Percentiles rank a stretch among this genome's conserved stretches.
These are phyloP conservation scores for Metarhizium humberi DNA, from an alignment of 2,329 filamentous ascomycete genomes.

Conservation along the genomic window DNA sequence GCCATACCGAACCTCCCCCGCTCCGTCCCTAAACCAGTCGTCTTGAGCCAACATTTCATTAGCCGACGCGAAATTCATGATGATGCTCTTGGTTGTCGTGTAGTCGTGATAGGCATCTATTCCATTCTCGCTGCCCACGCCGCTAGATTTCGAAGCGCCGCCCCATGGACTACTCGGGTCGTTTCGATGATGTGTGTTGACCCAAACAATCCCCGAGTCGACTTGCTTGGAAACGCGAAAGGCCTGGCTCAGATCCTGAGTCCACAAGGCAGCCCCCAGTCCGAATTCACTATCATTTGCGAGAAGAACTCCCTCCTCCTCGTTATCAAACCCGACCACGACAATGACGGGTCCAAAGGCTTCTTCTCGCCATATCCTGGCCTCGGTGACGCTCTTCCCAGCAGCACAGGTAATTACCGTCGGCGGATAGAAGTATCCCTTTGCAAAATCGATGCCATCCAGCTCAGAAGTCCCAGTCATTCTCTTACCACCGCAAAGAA, in stretches of 20 bases:
- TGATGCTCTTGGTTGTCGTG: conserved; percentile 54
- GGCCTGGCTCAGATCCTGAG: conserved; percentile 62
- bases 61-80: conserved; percentile 56
- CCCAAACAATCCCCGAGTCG: conserved; percentile 53
- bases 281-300: conserved; percentile 70
- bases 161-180: conserved; percentile 66
- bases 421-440: conserved; percentile 69
- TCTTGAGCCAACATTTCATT: conserved; percentile 43
- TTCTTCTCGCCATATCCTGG: conserved; percentile 70
- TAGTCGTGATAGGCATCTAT: conserved; percentile 53
- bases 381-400: conserved; percentile 50
- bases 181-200: conserved; percentile 59
- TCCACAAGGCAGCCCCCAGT: conserved; percentile 70
- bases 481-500: conserved; percentile 35
- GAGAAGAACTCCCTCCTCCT: conserved; percentile 59
- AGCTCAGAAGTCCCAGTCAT: conserved; percentile 37
- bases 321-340: conserved; percentile 64
- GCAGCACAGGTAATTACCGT: conserved; percentile 55
- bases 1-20: conserved; percentile 35
- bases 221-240: conserved; percentile 66
- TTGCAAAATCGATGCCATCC: conserved; percentile 41
- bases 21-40: conserved; percentile 59
- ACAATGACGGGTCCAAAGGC: conserved; percentile 76
- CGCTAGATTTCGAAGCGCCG: conserved; percentile 50
- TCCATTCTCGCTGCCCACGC: conserved; percentile 66